Conservation (phyloP, 164 flowering plant species). For the Echeveria elegans region DNA sequence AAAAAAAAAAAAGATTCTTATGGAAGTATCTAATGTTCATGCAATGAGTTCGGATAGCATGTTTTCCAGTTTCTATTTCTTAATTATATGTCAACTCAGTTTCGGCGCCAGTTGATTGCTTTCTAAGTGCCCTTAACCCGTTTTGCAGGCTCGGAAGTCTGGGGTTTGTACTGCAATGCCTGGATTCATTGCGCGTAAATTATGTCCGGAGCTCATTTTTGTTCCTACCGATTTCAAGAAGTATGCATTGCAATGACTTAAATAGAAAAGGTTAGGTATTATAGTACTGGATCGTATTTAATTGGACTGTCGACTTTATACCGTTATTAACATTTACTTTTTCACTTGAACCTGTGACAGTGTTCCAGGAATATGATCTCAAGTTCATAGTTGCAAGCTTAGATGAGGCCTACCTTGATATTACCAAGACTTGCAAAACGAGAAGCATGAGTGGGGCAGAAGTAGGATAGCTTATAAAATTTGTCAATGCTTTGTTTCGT, state of each 20-base stretch:
- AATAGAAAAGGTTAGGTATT: slow-evolving; percentile 64
- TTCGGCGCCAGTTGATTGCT: too few relatives aligned
- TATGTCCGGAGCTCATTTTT: slow-evolving; percentile 85
- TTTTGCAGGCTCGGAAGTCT: slow-evolving; percentile 63
- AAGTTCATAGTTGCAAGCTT: slow-evolving; percentile 78
- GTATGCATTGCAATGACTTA: slow-evolving; percentile 71
- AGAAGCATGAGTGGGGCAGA: slow-evolving; percentile 50
- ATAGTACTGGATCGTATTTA: neutral
- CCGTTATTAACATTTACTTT: slow-evolving; percentile 2
- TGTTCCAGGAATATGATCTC: slow-evolving; percentile 73
- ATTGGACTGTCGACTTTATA: slow-evolving; percentile 5
- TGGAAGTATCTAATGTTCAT: neutral
- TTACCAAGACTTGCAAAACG: slow-evolving; percentile 66
- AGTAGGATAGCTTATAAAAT: slow-evolving; percentile 35
- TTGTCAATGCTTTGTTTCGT: neutral
- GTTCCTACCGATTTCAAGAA: slow-evolving; percentile 79
- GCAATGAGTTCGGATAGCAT: neutral
- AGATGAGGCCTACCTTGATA: slow-evolving; percentile 98
- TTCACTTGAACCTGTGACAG: slow-evolving; percentile 20
- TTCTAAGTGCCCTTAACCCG: too few relatives aligned
- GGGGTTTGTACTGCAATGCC: slow-evolving; percentile 99
- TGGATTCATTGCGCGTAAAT: slow-evolving; percentile 91
- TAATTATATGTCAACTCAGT: too few relatives aligned
- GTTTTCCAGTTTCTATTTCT: neutral
- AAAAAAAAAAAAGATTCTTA: too few relatives aligned